A percentile compares a stretch with the other conserved stretches of the same genome.
These are phyloP conservation scores for Dactylellina haptotyla DNA, from an alignment of 2,329 filamentous ascomycete species.

Conservation along the genomic window DNA sequence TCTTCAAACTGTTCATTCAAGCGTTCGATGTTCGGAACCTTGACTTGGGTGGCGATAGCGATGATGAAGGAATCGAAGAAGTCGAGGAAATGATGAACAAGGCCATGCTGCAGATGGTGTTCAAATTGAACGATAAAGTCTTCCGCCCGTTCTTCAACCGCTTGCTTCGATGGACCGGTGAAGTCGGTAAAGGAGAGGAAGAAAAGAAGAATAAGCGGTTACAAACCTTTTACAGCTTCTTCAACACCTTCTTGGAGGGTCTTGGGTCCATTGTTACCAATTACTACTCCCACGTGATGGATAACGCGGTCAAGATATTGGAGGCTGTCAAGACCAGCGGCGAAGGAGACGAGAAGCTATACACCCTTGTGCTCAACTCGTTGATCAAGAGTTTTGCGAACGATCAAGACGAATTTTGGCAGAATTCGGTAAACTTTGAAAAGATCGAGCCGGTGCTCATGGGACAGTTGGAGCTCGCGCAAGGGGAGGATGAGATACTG, in stretches of 20 bases:
- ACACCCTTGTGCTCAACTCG: conserved; percentile 75
- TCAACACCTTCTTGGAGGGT: conserved; percentile 80
- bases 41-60: conserved; percentile 62
- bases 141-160: conserved; percentile 92
- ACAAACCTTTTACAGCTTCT: conserved; percentile 80
- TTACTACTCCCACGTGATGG: conserved; percentile 86
- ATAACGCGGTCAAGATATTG: conserved; percentile 70
- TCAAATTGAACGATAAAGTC: conserved; percentile 92
- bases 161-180: conserved; percentile 79
- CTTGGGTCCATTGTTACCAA: conserved; percentile 94
- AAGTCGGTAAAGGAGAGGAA: conserved; percentile 36
- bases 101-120: conserved; percentile 85
- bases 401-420: conserved; percentile 96
- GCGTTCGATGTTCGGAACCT: conserved; percentile 74
- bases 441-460: conserved; percentile 76
- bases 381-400: conserved; percentile 81
- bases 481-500: conserved; percentile 63
- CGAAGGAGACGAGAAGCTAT: conserved; percentile 69
- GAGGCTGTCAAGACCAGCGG: conserved; percentile 56
- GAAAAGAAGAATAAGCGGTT: conserved; percentile 68
- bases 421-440: conserved; percentile 85
- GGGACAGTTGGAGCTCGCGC: conserved; percentile 69
- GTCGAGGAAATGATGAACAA: conserved; percentile 75
- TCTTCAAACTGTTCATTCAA: conserved; percentile 74
- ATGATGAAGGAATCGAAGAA: conserved; percentile 66